Percentiles rank a stretch among this genome's conserved stretches.
phyloP scores from a whole-genome alignment of 257 asterid genomes.

The Fraxinus quadrangulata region DNA sequence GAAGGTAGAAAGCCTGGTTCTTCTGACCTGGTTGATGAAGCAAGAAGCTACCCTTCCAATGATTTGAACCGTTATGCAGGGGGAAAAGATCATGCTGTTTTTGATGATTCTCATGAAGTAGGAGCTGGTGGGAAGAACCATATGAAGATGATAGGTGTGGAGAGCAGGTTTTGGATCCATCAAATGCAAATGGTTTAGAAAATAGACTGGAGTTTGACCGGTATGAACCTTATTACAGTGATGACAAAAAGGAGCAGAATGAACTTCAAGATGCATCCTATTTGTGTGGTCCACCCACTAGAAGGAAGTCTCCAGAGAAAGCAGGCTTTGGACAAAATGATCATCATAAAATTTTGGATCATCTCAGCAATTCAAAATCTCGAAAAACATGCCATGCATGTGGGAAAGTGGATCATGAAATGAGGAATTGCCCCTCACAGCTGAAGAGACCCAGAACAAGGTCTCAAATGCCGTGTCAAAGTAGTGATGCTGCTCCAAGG shows the following conservation, averaged over 20 bases:
- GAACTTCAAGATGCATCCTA: slow-evolving; percentile 21
- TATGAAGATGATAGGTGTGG: slow-evolving; percentile 47
- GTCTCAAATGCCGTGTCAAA: slow-evolving; percentile 2
- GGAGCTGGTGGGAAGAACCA: slow-evolving; percentile 30
- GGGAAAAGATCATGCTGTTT: slow-evolving; percentile 21
- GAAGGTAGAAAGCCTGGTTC: slow-evolving; percentile 30
- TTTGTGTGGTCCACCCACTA: slow-evolving; percentile 24
- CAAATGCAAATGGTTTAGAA: slow-evolving; percentile 32
- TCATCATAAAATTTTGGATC: not conserved
- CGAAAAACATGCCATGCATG: slow-evolving; percentile 21
- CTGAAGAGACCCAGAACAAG: slow-evolving; percentile 11
- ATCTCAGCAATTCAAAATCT: not conserved
- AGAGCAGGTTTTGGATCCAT: slow-evolving; percentile 37
- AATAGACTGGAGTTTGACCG: slow-evolving; percentile 49
- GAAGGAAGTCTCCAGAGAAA: slow-evolving; percentile 30
- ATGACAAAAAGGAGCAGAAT: slow-evolving; percentile 35
- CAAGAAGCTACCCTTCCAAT: slow-evolving; percentile 23
- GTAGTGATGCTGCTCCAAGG: slow-evolving; percentile 13
- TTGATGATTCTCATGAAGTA: slow-evolving; percentile 23
- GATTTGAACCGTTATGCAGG: slow-evolving; percentile 22
- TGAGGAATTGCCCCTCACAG: slow-evolving; percentile 21
- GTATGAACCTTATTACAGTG: slow-evolving; percentile 50
- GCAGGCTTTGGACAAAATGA: slow-evolving; percentile 24
- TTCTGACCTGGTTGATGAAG: slow-evolving; percentile 34
- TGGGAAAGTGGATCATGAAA: slow-evolving; percentile 31